Evolutionary conservation across 2,329 filamentous ascomycete genomes (phyloP), one percentile per base, ranked within the genome.

Genomic region (Laburnicola sp.): DNA sequence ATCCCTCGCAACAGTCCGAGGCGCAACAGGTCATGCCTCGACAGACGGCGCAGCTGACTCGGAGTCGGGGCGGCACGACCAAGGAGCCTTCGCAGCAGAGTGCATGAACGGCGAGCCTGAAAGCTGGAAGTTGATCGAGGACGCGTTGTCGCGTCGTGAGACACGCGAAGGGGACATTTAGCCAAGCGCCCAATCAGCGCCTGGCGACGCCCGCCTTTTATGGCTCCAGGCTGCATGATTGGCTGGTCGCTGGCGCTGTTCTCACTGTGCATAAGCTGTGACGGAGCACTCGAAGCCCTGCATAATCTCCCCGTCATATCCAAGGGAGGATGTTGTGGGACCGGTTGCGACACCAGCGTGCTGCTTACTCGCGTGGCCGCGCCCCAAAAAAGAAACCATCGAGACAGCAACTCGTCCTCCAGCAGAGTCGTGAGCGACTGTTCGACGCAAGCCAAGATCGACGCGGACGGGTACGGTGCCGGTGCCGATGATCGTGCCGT

Each of bases 401-500:
- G n/a, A n/a, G n/a, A n/a, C n/a, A n/a, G n/a, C n/a, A n/a, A n/a
- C n/a, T n/a, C n/a, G n/a, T n/a, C n/a, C n/a, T n/a, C n/a, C n/a
- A n/a, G n/a, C n/a, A 26, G 41, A 25, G 41, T 16, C 38, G 43
- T 7, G 25, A n/a, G 27, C 38, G 38, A n/a, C n/a, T n/a, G n/a
- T n/a, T n/a, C n/a, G 43, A 34, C 37, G 43, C 34, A 34, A 31
- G 16, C 26, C 43, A 31, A 30, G 43, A 45, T 45, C 43, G 43
- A 38, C 43, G 34, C 28, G 28, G 28, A n/a, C n/a, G n/a, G n/a
- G n/a, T n/a, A n/a, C n/a, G n/a, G n/a, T n/a, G 6, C 5, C 57
- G 44, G 41, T 48, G 50, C 51, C 58, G 53, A 50, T 42, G 53
- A 60, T 57, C 59, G n/a, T n/a, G n/a, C n/a, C n/a, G n/a, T n/a